Evolutionary conservation across 2,329 filamentous ascomycete genomes (phyloP).

Genomic region (Botrytis cinerea): DNA sequence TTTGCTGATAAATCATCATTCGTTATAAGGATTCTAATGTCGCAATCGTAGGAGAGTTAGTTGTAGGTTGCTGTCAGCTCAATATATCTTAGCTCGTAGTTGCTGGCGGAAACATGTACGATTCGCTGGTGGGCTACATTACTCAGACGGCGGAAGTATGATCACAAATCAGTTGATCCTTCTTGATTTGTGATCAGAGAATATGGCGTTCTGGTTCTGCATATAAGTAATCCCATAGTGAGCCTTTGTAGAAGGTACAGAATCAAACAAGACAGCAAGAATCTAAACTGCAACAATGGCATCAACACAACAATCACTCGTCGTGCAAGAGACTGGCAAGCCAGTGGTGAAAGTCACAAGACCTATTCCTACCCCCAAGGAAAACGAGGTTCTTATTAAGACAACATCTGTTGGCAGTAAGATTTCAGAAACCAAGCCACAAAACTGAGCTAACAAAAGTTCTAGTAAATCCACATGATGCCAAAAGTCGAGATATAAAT

Average conservation of each 20-base stretch:
- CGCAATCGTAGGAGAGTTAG: not conserved
- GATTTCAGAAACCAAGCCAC: not conserved
- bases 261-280: not conserved
- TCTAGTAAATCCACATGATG: conserved; percentile 24
- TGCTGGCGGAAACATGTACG: not conserved
- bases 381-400: conserved; percentile 44
- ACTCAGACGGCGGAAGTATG: too few species aligned
- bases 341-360: conserved; percentile 32
- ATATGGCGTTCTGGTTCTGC: not conserved
- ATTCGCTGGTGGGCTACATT: not conserved
- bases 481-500: conserved; percentile 29
- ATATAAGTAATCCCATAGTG: not conserved
- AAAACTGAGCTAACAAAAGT: not conserved
- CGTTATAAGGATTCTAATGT: not conserved
- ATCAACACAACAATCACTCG: conserved; percentile 37
- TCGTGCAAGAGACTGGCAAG: conserved; percentile 36
- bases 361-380: conserved; percentile 40
- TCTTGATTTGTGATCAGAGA: conserved; percentile 8
- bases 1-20: conserved; percentile 1
- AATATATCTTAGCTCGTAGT: not conserved
- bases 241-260: not conserved
- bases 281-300: conserved; percentile 7
- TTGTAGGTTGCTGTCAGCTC: not conserved
- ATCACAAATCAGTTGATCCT: not conserved
- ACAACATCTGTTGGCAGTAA: conserved; percentile 41